These are phyloP conservation scores for Exophiala oligosperma DNA, from an alignment of 2,329 filamentous ascomycete species.

Conservation along the genomic window DNA sequence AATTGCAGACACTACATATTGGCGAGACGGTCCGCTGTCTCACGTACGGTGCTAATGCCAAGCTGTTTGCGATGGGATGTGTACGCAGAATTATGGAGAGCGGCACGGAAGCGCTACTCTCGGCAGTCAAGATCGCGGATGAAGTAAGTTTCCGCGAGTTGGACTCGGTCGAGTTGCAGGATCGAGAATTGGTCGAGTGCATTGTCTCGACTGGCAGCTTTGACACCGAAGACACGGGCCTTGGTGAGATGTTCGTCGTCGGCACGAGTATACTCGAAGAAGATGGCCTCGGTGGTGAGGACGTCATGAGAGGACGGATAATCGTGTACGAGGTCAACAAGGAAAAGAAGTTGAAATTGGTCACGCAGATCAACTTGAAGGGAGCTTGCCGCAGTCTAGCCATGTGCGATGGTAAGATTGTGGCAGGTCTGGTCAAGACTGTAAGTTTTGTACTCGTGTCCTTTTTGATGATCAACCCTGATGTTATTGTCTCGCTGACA, in stretches of 20 bases:
- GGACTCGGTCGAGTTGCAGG: constrained; percentile 65
- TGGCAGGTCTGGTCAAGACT: constrained; percentile 87
- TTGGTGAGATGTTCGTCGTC: constrained; percentile 74
- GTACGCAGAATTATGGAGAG: constrained; percentile 71
- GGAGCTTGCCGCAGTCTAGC: constrained; percentile 79
- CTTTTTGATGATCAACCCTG: no score
- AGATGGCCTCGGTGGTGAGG: constrained; percentile 55
- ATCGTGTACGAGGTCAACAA: constrained; percentile 76
- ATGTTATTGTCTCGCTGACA: background rate
- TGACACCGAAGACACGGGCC: constrained; percentile 49
- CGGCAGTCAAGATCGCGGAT: constrained; percentile 85
- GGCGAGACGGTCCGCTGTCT: constrained; percentile 82
- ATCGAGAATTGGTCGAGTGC: constrained; percentile 78
- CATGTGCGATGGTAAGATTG: constrained; percentile 72
- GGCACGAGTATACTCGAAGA: constrained; percentile 74
- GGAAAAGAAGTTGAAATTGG: constrained; percentile 69
- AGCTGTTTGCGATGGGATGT: constrained; percentile 83
- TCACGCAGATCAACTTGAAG: constrained; percentile 69
- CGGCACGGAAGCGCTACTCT: constrained; percentile 73
- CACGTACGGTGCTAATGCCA: constrained; percentile 76
- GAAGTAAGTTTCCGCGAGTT: constrained; percentile 83
- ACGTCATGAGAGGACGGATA: constrained; percentile 68
- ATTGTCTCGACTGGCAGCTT: constrained; percentile 73
- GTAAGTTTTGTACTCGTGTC: constrained; percentile 47
- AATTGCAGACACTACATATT: constrained; percentile 77